Conservation (phyloP, 2,329 filamentous ascomycete genomes). For the Fusarium sp. region DNA sequence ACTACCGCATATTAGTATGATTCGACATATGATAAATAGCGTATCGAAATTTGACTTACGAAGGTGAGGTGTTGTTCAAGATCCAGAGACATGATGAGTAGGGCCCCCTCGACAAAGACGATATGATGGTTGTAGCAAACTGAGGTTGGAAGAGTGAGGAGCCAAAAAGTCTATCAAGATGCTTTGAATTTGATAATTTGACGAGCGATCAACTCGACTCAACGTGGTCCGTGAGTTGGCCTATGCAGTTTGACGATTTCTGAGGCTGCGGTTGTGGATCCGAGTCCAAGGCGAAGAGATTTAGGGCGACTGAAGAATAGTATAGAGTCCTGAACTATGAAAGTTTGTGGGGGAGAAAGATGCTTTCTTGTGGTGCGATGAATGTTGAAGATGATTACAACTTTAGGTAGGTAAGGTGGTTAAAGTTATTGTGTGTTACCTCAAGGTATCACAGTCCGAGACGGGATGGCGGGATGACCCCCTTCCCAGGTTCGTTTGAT, state of each 20-base stretch:
- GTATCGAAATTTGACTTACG: constrained; percentile 62
- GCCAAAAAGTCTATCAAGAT: constrained; percentile 21
- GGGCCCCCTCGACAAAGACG: constrained; percentile 22
- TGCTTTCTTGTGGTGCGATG: constrained; percentile 24
- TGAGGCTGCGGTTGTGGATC: constrained; percentile 31
- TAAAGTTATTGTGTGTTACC: constrained; percentile 3
- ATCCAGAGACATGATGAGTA: constrained; percentile 72
- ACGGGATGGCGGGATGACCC: constrained; percentile 7
- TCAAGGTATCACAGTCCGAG: constrained; percentile 14
- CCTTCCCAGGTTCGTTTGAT: constrained; percentile 10
- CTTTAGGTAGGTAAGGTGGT: not conserved
- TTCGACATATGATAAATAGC: not conserved
- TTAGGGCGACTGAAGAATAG: constrained; percentile 1
- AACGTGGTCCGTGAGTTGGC: constrained; percentile 22
- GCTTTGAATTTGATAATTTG: constrained; percentile 19
- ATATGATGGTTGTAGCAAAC: constrained; percentile 4
- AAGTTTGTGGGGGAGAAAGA: not conserved
- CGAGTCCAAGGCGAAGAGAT: constrained; percentile 2
- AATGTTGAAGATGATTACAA: constrained; percentile 31
- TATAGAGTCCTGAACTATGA: constrained; percentile 1
- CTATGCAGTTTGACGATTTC: constrained; percentile 18
- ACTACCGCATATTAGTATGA: constrained; percentile 62
- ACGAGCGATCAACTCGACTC: constrained; percentile 9
- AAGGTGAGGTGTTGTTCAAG: constrained; percentile 86
- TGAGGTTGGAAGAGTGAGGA: constrained; percentile 8